Percentiles rank a stretch among this genome's conserved stretches.
These are phyloP conservation scores for Teratosphaeriaceae sp. DNA, from an alignment of 2,329 filamentous ascomycete genomes.

Conservation along the genomic window DNA sequence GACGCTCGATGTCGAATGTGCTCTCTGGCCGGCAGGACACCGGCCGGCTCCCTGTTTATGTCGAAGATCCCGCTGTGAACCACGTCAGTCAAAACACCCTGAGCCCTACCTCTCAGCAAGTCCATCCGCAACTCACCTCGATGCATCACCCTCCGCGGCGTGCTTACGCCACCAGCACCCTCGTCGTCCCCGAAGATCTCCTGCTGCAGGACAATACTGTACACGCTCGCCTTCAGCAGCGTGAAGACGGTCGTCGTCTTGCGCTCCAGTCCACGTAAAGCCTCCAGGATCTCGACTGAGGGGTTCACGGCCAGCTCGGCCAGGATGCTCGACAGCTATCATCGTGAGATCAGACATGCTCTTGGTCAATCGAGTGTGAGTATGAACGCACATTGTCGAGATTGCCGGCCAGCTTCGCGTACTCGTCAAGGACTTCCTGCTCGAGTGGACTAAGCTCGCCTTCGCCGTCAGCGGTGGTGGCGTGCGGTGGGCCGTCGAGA, in stretches of 20 bases:
- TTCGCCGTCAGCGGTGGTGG: constrained; percentile 5
- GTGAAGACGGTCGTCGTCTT: constrained; percentile 96
- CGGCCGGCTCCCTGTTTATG: no score
- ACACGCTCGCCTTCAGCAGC: constrained; percentile 93
- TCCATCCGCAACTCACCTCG: no score
- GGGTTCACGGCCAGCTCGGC: constrained; percentile 59
- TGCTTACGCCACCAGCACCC: neutral
- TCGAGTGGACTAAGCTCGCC: constrained; percentile 63
- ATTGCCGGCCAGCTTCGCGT: constrained; percentile 78
- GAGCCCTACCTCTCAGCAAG: no score
- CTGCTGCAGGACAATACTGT: constrained; percentile 97
- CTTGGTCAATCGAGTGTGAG: neutral
- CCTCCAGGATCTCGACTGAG: constrained; percentile 71
- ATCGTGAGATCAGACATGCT: neutral
- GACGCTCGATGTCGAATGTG: no score
- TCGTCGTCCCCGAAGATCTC: constrained; percentile 53
- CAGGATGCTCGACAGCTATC: constrained; percentile 54
- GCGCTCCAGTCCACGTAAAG: constrained; percentile 78
- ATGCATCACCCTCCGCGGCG: constrained; percentile 1
- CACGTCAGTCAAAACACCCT: no score
- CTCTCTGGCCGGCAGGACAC: no score
- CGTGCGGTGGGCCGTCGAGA: neutral
- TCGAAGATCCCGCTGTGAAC: no score
- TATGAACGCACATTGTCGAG: constrained; percentile 67
- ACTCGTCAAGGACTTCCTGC: constrained; percentile 93